These are phyloP conservation scores for Coemansia sp. DNA, from an alignment of 192 early-diverging fungal genomes.

Conservation along the genomic window DNA sequence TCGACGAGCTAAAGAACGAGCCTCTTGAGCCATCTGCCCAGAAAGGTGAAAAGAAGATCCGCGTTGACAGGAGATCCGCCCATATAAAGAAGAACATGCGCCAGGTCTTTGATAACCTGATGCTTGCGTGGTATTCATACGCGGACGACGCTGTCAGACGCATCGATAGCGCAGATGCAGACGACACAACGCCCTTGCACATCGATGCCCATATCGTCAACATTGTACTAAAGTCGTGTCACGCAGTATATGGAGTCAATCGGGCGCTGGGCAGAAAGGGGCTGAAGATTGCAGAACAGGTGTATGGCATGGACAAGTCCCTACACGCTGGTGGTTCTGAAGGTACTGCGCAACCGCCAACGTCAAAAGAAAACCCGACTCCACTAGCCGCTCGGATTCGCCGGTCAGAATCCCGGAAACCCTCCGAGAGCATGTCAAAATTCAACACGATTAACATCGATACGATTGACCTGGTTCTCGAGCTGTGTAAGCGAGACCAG, in stretches of 20 bases:
- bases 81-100: slow-evolving; percentile 24
- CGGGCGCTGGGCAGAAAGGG: slow-evolving; percentile 42
- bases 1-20: slow-evolving; percentile 17
- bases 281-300: slow-evolving; percentile 26
- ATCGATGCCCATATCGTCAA: slow-evolving; percentile 34
- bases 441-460: slow-evolving; percentile 18
- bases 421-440: not conserved
- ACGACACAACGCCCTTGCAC: slow-evolving; percentile 20
- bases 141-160: slow-evolving; percentile 30
- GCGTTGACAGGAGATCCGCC: slow-evolving; percentile 13
- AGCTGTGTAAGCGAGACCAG: slow-evolving; percentile 34
- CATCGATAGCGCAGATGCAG: not conserved
- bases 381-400: slow-evolving; percentile 27
- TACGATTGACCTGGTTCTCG: slow-evolving; percentile 32
- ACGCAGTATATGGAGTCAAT: slow-evolving; percentile 29
- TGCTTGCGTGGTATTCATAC: slow-evolving; percentile 30
- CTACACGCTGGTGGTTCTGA: not conserved
- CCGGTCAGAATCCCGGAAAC: not conserved
- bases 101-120: slow-evolving; percentile 18
- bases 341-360: not conserved
- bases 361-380: not conserved
- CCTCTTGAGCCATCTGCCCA: not conserved
- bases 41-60: not conserved
- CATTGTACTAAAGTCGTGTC: slow-evolving; percentile 41
- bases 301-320: slow-evolving; percentile 32